A percentile compares a stretch with the other conserved stretches of the same genome.
phyloP scores from a whole-genome alignment of 495 filamentous ascomycete genomes.

The Daldinia decipiens region DNA sequence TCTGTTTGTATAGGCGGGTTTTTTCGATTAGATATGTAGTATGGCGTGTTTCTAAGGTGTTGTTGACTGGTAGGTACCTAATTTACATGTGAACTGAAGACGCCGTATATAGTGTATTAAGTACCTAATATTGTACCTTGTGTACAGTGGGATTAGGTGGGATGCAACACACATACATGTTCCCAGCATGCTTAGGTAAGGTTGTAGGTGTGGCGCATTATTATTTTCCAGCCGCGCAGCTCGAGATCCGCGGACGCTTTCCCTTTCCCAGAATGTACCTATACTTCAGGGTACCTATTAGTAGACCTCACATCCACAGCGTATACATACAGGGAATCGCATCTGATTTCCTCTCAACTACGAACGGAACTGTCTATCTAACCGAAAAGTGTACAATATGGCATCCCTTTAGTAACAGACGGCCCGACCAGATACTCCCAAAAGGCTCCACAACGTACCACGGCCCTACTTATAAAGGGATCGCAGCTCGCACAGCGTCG shows the following conservation, averaged over 20 bases:
- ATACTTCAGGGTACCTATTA: background rate
- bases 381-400: background rate
- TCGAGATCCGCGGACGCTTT: background rate
- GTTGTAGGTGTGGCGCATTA: background rate
- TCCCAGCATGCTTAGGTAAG: background rate
- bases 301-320: background rate
- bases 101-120: background rate
- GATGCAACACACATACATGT: background rate
- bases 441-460: background rate
- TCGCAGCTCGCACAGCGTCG: background rate
- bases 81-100: background rate
- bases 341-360: background rate
- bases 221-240: background rate
- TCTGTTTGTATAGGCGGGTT: background rate
- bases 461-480: background rate
- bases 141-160: slow-evolving; percentile 4
- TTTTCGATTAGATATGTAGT: background rate
- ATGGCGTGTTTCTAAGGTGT: background rate
- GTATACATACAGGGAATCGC: background rate
- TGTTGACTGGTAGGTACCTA: background rate
- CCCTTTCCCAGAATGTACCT: background rate
- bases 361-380: background rate
- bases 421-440: background rate
- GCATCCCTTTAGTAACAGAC: background rate
- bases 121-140: background rate